Conservation (phyloP, 2,329 filamentous ascomycete species). For the Ilyonectria destructans region DNA sequence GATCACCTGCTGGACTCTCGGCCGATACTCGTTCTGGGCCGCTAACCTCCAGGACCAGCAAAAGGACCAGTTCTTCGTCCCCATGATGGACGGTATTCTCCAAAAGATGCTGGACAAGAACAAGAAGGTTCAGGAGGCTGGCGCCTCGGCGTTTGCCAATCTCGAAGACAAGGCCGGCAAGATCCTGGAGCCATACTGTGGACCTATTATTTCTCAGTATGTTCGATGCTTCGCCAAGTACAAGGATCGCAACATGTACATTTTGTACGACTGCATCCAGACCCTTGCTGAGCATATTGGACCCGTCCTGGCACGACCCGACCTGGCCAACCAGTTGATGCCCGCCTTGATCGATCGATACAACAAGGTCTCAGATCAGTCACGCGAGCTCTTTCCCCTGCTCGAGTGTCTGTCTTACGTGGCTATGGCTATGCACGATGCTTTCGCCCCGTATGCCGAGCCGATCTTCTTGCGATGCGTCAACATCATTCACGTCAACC, state of each 20-base stretch:
- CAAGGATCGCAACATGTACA: constrained; percentile 99
- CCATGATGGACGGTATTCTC: constrained; percentile 97
- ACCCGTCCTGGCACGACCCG: constrained; percentile 82
- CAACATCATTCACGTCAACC: constrained; percentile 91
- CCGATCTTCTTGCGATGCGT: constrained; percentile 92
- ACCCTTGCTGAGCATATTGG: constrained; percentile 95
- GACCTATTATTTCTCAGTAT: constrained; percentile 92
- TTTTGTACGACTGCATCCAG: constrained; percentile 98
- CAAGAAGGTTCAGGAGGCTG: constrained; percentile 98
- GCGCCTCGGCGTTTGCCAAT: constrained; percentile 95
- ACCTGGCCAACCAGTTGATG: constrained; percentile 91
- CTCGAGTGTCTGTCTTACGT: constrained; percentile 98
- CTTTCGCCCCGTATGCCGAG: constrained; percentile 87
- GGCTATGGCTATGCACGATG: constrained; percentile 85
- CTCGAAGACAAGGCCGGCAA: constrained; percentile 93
- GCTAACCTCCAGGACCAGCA: constrained; percentile 80
- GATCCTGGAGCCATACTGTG: constrained; percentile 86
- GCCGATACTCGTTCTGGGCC: constrained; percentile 94
- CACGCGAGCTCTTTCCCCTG: constrained; percentile 92
- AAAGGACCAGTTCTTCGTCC: constrained; percentile 87
- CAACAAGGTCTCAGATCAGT: constrained; percentile 89
- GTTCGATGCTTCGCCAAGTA: constrained; percentile 94
- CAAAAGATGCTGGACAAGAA: constrained; percentile 96
- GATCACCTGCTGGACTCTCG: constrained; percentile 98
- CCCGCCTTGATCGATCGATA: constrained; percentile 91